These are phyloP conservation scores for Lactuca sativa DNA, from an alignment of 129 eudicot species.

Conservation along the genomic window DNA sequence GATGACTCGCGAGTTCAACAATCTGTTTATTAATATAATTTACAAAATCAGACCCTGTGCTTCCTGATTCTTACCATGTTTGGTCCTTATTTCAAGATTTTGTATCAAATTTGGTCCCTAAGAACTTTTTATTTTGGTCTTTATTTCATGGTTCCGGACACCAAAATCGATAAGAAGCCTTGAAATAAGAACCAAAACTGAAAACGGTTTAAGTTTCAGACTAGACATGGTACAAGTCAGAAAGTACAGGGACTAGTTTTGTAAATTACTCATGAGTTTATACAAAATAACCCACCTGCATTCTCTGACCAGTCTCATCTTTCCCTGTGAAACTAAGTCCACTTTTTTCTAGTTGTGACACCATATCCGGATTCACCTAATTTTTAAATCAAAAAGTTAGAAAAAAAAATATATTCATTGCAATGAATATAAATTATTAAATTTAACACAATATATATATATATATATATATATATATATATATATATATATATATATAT, in stretches of 20 bases:
- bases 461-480: too few species aligned
- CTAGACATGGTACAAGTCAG: not conserved
- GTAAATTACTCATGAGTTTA: not conserved
- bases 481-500: too few species aligned
- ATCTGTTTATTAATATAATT: slow-evolving; percentile 45
- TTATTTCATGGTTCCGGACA: too few species aligned
- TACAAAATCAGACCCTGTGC: not conserved
- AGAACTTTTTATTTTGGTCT: too few species aligned
- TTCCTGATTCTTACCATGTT: too few species aligned
- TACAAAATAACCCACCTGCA: slow-evolving; percentile 58
- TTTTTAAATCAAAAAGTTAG: not conserved
- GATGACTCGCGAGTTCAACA: slow-evolving; percentile 80
- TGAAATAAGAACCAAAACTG: too few species aligned
- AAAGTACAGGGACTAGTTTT: not conserved
- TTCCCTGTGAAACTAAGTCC: slow-evolving; percentile 90
- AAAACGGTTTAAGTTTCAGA: not conserved
- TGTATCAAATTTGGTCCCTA: too few species aligned
- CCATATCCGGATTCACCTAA: slow-evolving; percentile 92
- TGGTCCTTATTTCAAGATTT: too few species aligned
- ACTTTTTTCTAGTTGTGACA: slow-evolving; percentile 71
- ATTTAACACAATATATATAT: not conserved
- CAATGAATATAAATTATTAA: not conserved
- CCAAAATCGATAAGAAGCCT: too few species aligned
- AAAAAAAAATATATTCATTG: not conserved
- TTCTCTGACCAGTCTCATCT: slow-evolving; percentile 90